Conservation (phyloP, 1,284 basidiomycete genomes). For the Phellopilus nigrolimitatus region DNA sequence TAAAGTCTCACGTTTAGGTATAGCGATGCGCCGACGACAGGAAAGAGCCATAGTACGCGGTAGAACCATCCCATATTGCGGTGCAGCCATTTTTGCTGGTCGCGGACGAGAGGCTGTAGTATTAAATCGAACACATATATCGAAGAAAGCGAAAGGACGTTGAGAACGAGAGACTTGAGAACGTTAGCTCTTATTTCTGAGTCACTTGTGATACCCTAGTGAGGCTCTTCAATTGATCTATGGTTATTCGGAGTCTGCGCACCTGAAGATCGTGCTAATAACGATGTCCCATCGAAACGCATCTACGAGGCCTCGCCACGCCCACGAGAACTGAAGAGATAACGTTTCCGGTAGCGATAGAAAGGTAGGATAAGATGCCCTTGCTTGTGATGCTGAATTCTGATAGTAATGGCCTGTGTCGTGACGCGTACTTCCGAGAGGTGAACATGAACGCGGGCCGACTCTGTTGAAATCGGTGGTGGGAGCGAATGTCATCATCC, state of each 20-base stretch:
- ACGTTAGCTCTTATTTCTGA: slow-evolving; percentile 67
- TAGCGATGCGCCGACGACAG: slow-evolving; percentile 63
- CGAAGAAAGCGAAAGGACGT: slow-evolving; percentile 60
- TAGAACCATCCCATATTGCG: slow-evolving; percentile 72
- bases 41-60: slow-evolving; percentile 68
- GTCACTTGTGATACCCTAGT: slow-evolving; percentile 43
- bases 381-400: slow-evolving; percentile 1
- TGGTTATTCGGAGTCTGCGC: slow-evolving; percentile 21
- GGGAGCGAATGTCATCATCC: too few species aligned
- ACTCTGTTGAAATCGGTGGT: too few species aligned
- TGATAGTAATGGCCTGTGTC: neutral
- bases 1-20: slow-evolving; percentile 72
- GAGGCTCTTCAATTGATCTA: slow-evolving; percentile 12
- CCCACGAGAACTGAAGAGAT: slow-evolving; percentile 53
- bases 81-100: slow-evolving; percentile 61
- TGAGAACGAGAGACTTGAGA: slow-evolving; percentile 68
- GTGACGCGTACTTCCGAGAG: neutral
- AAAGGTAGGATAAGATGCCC: slow-evolving; percentile 7
- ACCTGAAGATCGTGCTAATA: slow-evolving; percentile 46
- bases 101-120: slow-evolving; percentile 61
- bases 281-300: slow-evolving; percentile 69
- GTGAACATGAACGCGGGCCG: neutral
- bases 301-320: slow-evolving; percentile 58
- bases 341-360: slow-evolving; percentile 56
- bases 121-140: slow-evolving; percentile 70